Evolutionary conservation across 352 stramenopile species (phyloP), one percentile per base, ranked within the genome.

Genomic region (Achlya hypogyna): DNA sequence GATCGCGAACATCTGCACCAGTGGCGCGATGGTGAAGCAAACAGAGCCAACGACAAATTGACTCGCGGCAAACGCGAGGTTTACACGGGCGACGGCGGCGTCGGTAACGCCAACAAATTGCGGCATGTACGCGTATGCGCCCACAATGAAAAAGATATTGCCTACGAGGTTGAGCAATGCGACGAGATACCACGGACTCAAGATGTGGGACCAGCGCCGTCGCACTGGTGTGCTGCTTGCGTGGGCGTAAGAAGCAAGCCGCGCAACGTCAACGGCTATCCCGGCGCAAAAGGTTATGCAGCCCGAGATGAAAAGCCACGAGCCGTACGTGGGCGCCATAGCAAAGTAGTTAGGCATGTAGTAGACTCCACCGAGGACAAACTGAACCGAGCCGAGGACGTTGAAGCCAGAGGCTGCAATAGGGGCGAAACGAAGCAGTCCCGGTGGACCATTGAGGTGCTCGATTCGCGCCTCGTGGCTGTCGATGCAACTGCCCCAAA

Each of bases 41-140:
- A 60, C 16, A 2, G 52, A 60, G 10, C 52, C 52, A 8, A 60
- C 28, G 31, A 60, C 29, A 22, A 60, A 60, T 22, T 60, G 52
- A 35, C 22, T 60, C 14, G 52, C 35, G 27, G 52, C 52, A 45
- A 60, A 60, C 12, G 31, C n/a, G 14, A 60, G 16, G 31, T 60
- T 60, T 10, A 28, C 31, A 22, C 25, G 25, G 31, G 52, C 52
- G 28, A 60, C 22, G 52, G n/a, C 28, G 31, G 52, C 10, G 52
- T 60, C 31, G 2, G 5, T 4, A 45, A 38, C 27, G 25, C 12
- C 25, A 23, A 60, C 25, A 32, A 45, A 60, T 22, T 60, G 28
- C 14, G 52, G 52, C 5, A 60, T 28, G 31, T 60, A 60, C 14
- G n/a, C 42, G 52, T 60, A 60, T 5, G 25, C 31, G 4, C 52